A percentile compares a stretch with the other conserved stretches of the same genome.
Evolutionary conservation across 345 rosid species (phyloP).

Genomic region (Lepidium aucheri): DNA sequence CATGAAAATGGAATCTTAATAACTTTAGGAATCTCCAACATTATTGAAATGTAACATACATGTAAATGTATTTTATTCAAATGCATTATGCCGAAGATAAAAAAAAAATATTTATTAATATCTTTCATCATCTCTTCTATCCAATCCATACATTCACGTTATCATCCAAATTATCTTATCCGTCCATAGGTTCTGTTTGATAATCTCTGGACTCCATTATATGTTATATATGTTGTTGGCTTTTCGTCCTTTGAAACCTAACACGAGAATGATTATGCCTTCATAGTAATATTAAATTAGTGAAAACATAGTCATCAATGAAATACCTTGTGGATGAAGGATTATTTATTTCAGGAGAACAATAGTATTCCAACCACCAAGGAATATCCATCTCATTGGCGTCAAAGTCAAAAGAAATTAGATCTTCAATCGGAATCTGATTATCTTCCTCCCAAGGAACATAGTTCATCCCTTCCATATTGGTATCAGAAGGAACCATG

Average conservation of each 20-base stretch:
- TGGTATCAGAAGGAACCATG: not conserved
- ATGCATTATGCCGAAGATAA: too few relatives aligned
- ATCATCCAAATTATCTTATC: not conserved
- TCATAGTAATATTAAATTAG: not conserved
- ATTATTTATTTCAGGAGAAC: not conserved
- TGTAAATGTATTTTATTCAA: not conserved
- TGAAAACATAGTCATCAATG: not conserved
- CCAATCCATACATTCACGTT: not conserved
- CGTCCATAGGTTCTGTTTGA: not conserved
- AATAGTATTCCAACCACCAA: not conserved
- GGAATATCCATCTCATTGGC: not conserved
- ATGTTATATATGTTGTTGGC: not conserved
- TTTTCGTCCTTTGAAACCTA: not conserved
- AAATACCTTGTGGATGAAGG: not conserved
- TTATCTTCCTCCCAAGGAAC: not conserved
- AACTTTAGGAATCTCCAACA: not conserved
- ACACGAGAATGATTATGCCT: not conserved
- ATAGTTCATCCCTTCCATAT: not conserved
- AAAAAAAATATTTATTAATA: too few relatives aligned
- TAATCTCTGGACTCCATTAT: not conserved
- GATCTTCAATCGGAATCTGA: not conserved
- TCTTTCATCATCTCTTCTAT: too few relatives aligned
- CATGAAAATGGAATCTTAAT: not conserved
- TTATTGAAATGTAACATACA: not conserved
- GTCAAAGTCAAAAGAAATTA: not conserved